Base-by-base conservation (phyloP, 257 asterid genomes). In the Plantago ovata region DNA sequence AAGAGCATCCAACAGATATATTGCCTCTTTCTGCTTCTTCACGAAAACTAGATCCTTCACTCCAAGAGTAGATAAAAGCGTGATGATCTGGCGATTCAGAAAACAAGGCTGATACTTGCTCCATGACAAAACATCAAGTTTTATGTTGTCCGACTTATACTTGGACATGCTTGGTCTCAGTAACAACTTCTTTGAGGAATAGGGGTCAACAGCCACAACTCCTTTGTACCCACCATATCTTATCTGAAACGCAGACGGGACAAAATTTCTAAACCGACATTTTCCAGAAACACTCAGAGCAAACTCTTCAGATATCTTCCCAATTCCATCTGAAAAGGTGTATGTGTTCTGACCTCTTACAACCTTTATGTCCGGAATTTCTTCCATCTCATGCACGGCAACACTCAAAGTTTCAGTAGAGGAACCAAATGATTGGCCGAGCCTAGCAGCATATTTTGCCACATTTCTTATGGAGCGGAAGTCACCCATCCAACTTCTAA, bases 361-460 rank as follows among this genome's bases (percentile, higher is more conserved):
- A 22, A 33, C 43, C 75, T 38, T 54, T 52, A 89, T 57, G 24
- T 91, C 98, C 0, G 69, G 69, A 68, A 84, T 84, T n/a, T 36
- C 32, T 47, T 80, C 75, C 57, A 79, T 46, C 72, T 92, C 98
- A 44, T 69, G 41, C 63, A 32, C 51, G 14, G 14, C 38, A 47
- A 87, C 94, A 53, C 67, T 81, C 4, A 81, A 65, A 2, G 98
- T 85, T 65, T 92, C 98, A 0, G 60, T 84, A 16, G 98, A 87
- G 22, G 98, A 90, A 67, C 96, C 79, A 36, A 90, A 89, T 9
- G 98, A 87, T 61, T 87, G 96, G n/a, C 95, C 98, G n/a, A 91
- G 96, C 70, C 98, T 78, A 0, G 98, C 96, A 16, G 98, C 92
- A 72, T 87, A 87, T 62, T 91, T 91, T 0, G 96, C 95, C 54